A percentile compares a stretch with the other conserved stretches of the same genome.
phyloP scores from a whole-genome alignment of 192 early-diverging fungal genomes.

The Backusella australiensis region DNA sequence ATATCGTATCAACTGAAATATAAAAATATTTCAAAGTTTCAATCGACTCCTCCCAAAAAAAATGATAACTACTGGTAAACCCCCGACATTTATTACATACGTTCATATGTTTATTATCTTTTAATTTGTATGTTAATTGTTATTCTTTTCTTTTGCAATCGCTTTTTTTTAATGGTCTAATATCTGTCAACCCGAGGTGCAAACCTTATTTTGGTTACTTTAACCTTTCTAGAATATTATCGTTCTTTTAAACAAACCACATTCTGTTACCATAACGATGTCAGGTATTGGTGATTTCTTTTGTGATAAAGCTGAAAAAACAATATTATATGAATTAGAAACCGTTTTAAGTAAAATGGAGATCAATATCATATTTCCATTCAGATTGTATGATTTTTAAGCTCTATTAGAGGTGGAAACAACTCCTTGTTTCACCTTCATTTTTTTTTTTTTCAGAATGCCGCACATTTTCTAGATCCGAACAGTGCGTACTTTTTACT shows the following conservation, averaged over 20 bases:
- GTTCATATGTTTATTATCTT: not conserved
- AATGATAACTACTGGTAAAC: not conserved
- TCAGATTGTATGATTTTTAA: not conserved
- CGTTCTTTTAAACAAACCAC: not conserved
- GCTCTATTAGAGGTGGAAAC: not conserved
- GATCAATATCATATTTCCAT: not conserved
- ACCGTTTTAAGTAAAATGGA: not conserved
- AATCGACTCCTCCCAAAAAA: not conserved
- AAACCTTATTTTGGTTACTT: not conserved
- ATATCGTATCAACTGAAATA: not conserved
- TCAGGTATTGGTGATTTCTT: not conserved
- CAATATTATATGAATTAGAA: not conserved
- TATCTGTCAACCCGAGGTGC: not conserved
- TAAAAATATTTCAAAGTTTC: not conserved
- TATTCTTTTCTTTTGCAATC: not conserved
- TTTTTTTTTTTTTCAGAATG: not conserved
- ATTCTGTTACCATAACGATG: not conserved
- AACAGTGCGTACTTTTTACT: not conserved
- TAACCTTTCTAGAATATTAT: not conserved
- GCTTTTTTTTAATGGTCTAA: not conserved
- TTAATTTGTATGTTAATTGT: not conserved
- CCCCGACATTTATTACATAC: not conserved
- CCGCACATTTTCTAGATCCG: not conserved
- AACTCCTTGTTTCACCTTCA: not conserved
- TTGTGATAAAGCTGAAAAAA: not conserved